Evolutionary conservation across 306 rosid genomes (phyloP).

Genomic region (Prinsepia uniflora): DNA sequence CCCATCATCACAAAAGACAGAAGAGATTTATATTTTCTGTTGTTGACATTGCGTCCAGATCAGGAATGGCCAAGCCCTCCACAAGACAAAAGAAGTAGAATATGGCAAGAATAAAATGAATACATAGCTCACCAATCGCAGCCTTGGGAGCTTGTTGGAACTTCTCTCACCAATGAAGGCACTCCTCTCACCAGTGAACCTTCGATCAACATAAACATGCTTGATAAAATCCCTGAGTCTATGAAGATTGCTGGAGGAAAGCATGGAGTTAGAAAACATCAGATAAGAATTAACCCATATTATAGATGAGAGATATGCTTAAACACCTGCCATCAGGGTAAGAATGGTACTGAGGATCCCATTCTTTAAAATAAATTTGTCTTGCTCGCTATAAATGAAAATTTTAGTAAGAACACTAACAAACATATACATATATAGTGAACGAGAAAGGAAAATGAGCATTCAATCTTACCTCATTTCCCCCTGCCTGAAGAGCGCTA

Average conservation of each 20-base stretch:
- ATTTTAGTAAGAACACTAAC: slow-evolving; percentile 15
- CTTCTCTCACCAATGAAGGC: slow-evolving; percentile 44
- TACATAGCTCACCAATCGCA: slow-evolving; percentile 54
- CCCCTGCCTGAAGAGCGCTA: slow-evolving; percentile 77
- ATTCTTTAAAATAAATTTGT: slow-evolving; percentile 62
- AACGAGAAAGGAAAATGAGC: slow-evolving; percentile 1
- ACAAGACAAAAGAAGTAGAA: not conserved
- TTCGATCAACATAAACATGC: slow-evolving; percentile 63
- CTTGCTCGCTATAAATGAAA: slow-evolving; percentile 57
- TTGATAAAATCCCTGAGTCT: slow-evolving; percentile 73
- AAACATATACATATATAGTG: not conserved
- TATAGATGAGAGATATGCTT: slow-evolving; percentile 8
- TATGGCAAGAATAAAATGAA: not conserved
- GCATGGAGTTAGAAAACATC: slow-evolving; percentile 32
- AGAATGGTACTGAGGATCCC: slow-evolving; percentile 60
- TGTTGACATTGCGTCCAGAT: not conserved
- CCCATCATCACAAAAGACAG: not conserved
- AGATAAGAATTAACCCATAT: slow-evolving; percentile 1
- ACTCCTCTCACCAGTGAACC: slow-evolving; percentile 57
- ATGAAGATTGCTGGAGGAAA: slow-evolving; percentile 54
- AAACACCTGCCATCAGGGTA: slow-evolving; percentile 64
- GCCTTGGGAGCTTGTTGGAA: slow-evolving; percentile 34
- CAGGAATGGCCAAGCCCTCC: slow-evolving; percentile 1
- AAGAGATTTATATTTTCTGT: slow-evolving; percentile 1
- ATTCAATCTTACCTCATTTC: slow-evolving; percentile 64